Conservation (phyloP, 257 asterid species). For the Solanum medicagineum region DNA sequence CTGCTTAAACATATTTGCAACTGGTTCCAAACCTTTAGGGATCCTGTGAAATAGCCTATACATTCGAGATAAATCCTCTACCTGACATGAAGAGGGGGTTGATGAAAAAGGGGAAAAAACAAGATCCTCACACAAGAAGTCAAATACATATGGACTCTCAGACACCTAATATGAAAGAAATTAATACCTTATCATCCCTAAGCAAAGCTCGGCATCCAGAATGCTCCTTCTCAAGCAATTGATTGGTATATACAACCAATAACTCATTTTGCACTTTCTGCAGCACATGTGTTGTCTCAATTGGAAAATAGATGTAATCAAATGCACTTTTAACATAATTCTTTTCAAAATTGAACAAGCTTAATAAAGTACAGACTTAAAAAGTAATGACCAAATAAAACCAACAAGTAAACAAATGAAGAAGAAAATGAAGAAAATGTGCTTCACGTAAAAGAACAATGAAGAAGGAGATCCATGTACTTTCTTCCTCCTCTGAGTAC, state of each 20-base stretch:
- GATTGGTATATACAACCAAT: slow-evolving; percentile 21
- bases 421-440: not conserved
- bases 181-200: slow-evolving; percentile 38
- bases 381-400: not conserved
- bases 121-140: not conserved
- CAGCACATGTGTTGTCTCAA: not conserved
- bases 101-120: not conserved
- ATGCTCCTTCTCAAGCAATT: slow-evolving; percentile 47
- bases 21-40: slow-evolving; percentile 24
- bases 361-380: not conserved
- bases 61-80: slow-evolving; percentile 53
- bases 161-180: not conserved
- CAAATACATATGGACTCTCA: not conserved
- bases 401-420: not conserved
- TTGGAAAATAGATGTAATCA: not conserved
- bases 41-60: slow-evolving; percentile 33
- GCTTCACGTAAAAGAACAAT: not conserved
- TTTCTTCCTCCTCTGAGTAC: not conserved
- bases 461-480: not conserved
- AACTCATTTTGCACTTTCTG: slow-evolving; percentile 34
- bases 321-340: not conserved
- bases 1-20: slow-evolving; percentile 38
- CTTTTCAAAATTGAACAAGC: not conserved
- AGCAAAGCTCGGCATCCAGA: slow-evolving; percentile 54
- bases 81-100: slow-evolving; percentile 12